Evolutionary conservation across 2,329 filamentous ascomycete genomes (phyloP).

Genomic region (Scedosporium minutisporum): DNA sequence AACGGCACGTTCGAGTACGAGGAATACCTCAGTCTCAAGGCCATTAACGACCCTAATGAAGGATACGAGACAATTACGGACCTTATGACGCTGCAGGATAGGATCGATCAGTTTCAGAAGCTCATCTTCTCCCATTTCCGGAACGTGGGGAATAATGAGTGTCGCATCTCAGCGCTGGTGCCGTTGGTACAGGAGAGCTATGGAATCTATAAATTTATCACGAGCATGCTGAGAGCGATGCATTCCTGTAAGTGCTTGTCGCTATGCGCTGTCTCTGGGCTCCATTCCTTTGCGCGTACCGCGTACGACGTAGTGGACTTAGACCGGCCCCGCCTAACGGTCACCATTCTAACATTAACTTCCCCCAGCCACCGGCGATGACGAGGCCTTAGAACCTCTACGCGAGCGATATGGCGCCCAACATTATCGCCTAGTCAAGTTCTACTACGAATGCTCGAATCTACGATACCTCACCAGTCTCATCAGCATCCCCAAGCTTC

Average conservation of each 20-base stretch:
- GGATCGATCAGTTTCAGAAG: conserved; percentile 98
- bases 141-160: conserved; percentile 86
- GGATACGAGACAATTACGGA: conserved; percentile 95
- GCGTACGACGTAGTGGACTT: neutral
- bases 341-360: conserved; percentile 13
- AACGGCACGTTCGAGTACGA: conserved; percentile 99
- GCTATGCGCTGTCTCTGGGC: neutral
- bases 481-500: conserved; percentile 91
- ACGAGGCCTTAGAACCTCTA: conserved; percentile 82
- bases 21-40: conserved; percentile 95
- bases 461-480: conserved; percentile 91
- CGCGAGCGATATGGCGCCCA: conserved; percentile 87
- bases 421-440: conserved; percentile 91
- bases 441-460: conserved; percentile 99
- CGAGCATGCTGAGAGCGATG: conserved; percentile 98
- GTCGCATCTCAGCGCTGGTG: conserved; percentile 86
- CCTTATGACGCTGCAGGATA: conserved; percentile 92
- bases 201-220: conserved; percentile 99
- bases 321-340: neutral
- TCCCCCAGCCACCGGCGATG: conserved; percentile 71
- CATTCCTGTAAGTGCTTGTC: conserved; percentile 62
- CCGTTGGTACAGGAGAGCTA: conserved; percentile 96
- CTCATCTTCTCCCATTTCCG: conserved; percentile 96
- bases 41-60: conserved; percentile 97
- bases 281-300: no score